Conservation (phyloP, 768 basidiomycete species). For the Tulasnella sp. region DNA sequence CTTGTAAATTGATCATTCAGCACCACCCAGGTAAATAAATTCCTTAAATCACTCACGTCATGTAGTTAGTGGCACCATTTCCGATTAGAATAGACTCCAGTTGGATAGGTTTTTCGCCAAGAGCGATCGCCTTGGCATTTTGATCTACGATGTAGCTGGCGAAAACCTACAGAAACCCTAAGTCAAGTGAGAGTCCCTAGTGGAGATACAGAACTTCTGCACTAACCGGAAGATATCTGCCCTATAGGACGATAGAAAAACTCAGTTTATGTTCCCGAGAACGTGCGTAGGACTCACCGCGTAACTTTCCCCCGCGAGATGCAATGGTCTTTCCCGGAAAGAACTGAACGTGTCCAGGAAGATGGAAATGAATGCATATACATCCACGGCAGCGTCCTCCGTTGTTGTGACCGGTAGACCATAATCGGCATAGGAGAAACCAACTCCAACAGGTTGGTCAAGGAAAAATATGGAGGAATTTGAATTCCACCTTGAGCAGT, state of each 20-base stretch:
- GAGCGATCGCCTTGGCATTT: constrained; percentile 5
- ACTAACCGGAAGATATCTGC: constrained; percentile 40
- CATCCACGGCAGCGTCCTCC: constrained; percentile 54
- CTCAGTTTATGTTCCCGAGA: too few relatives aligned
- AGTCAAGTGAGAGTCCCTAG: neutral
- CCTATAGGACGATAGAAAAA: constrained; percentile 25
- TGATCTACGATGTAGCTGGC: constrained; percentile 14
- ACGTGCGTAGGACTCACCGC: constrained; percentile 31
- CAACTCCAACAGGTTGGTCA: constrained; percentile 20
- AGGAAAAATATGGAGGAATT: constrained; percentile 20
- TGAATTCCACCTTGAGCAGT: constrained; percentile 14
- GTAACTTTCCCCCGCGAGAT: constrained; percentile 48
- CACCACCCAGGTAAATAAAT: neutral
- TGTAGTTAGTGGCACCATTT: constrained; percentile 11
- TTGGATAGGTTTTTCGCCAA: constrained; percentile 8
- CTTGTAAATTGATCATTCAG: constrained; percentile 15
- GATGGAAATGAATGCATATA: constrained; percentile 55
- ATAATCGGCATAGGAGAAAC: constrained; percentile 18
- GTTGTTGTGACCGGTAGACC: constrained; percentile 31
- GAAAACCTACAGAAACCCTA: constrained; percentile 10
- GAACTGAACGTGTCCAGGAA: constrained; percentile 63
- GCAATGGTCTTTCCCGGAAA: constrained; percentile 54
- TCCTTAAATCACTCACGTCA: neutral
- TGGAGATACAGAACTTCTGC: constrained; percentile 26
- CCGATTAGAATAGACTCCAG: constrained; percentile 13